These are phyloP conservation scores for Prunus salicina DNA, from an alignment of 306 rosid genomes.

Conservation along the genomic window DNA sequence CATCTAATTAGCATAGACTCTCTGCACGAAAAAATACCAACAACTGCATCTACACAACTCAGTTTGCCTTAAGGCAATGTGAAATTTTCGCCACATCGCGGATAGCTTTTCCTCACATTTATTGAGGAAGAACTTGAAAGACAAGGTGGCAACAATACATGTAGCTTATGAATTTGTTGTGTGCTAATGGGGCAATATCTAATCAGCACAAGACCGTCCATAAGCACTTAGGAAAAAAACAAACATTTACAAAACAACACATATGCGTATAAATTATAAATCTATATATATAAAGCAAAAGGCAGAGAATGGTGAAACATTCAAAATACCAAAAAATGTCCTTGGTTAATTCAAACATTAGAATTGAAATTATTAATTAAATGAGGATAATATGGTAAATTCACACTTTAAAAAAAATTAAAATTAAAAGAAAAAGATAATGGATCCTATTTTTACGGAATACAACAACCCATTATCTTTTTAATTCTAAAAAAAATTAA, in stretches of 20 bases:
- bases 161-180: constrained; percentile 34
- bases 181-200: constrained; percentile 27
- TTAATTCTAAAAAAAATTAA: no score
- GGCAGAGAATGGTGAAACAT: no score
- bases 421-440: no score
- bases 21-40: constrained; percentile 11
- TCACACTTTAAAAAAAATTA: no score
- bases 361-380: no score
- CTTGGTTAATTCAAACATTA: no score
- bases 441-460: no score
- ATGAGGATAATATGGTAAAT: no score
- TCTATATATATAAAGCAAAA: no score
- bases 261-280: neutral
- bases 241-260: neutral
- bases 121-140: constrained; percentile 25
- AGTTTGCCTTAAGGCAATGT: neutral
- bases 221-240: constrained; percentile 21
- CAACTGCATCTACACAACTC: neutral
- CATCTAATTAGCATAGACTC: constrained; percentile 47
- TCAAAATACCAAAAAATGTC: no score
- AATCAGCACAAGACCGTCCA: constrained; percentile 46
- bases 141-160: constrained; percentile 27
- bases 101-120: constrained; percentile 16
- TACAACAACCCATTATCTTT: no score
- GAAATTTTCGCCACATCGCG: constrained; percentile 1